Base-by-base conservation (phyloP, 805 yeast species). In the Myxozyma nipponensis region DNA sequence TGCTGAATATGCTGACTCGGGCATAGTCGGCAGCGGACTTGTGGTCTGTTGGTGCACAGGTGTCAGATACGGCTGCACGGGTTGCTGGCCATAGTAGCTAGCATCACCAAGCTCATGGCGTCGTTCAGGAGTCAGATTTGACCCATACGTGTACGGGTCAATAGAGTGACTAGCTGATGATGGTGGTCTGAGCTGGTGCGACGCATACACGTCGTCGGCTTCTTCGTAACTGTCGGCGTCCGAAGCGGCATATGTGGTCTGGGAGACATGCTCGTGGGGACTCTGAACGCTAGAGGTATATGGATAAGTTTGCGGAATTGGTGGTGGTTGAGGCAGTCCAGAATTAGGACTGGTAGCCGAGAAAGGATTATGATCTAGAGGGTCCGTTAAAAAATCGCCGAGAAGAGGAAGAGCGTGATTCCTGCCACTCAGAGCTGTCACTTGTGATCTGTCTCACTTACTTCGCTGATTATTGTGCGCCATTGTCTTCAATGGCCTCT, bases 21-120 rank as follows among this genome's bases (percentile, higher is more conserved):
- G 49, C 46, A 40, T 23, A 10, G 49, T 21, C 10, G 49, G 49
- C 49, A 41, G 36, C 28, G 49, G 49, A 24, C 39, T 46, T 10
- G 24, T 24, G 7, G 47, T 18, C 10, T 30, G 46, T 6, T 44
- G 47, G 32, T 28, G 32, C 13, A 7, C 32, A 39, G 37, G 17
- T 1, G 47, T 13, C 28, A 10, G 35, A 39, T 10, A 15, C 36
- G 18, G 13, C n/a, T 17, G 15, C n/a, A 40, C 21, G 10, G 30
- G 45, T 13, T 22, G 47, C 13, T 39, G 47, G 35, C 30, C 19
- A 7, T 26, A 26, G 17, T 42, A 34, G 24, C 19, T n/a, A n/a
- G n/a, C n/a, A n/a, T n/a, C n/a, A n/a, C n/a, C 7, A 6, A 18
- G 28, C n/a, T 22, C 28, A 10, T 39, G 42, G 24, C 24, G 22